A percentile compares a stretch with the other conserved stretches of the same genome.
Evolutionary conservation across 805 yeast species (phyloP).

Genomic region (Saccharomycopsis lassenensis): DNA sequence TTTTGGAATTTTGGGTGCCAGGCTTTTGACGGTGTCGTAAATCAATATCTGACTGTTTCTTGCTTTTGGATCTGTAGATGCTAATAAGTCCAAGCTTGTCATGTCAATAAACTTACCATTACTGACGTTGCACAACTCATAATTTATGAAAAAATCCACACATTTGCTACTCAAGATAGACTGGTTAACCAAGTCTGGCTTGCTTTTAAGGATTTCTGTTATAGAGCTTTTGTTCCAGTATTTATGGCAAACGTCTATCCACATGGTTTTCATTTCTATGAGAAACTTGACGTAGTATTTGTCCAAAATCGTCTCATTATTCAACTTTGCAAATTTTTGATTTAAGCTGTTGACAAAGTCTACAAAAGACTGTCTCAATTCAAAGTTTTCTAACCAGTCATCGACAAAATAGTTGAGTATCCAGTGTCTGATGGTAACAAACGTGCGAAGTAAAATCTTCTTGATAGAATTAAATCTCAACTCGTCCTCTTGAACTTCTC

Average conservation of each 20-base stretch:
- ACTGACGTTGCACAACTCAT: constrained; percentile 1
- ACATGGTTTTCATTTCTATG: constrained; percentile 36
- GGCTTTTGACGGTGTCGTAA: background rate
- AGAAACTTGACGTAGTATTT: constrained; percentile 28
- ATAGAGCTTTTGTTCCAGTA: constrained; percentile 14
- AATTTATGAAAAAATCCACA: background rate
- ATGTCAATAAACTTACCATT: background rate
- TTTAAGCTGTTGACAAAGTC: constrained; percentile 30
- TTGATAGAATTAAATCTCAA: constrained; percentile 3
- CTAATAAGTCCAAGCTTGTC: background rate
- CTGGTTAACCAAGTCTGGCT: background rate
- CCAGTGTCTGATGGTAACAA: constrained; percentile 87
- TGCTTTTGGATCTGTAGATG: constrained; percentile 5
- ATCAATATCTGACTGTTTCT: constrained; percentile 4
- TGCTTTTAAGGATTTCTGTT: no score
- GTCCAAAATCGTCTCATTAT: constrained; percentile 15
- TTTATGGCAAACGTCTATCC: constrained; percentile 30
- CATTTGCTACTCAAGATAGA: background rate
- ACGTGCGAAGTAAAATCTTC: constrained; percentile 44
- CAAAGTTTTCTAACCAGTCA: constrained; percentile 54
- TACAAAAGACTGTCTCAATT: constrained; percentile 36
- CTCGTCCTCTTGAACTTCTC: constrained; percentile 7
- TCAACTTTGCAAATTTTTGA: constrained; percentile 13
- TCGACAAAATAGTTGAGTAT: constrained; percentile 74
- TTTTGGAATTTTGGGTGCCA: background rate